Conservation (phyloP, 768 basidiomycete species). For the Amylocystis lapponica region DNA sequence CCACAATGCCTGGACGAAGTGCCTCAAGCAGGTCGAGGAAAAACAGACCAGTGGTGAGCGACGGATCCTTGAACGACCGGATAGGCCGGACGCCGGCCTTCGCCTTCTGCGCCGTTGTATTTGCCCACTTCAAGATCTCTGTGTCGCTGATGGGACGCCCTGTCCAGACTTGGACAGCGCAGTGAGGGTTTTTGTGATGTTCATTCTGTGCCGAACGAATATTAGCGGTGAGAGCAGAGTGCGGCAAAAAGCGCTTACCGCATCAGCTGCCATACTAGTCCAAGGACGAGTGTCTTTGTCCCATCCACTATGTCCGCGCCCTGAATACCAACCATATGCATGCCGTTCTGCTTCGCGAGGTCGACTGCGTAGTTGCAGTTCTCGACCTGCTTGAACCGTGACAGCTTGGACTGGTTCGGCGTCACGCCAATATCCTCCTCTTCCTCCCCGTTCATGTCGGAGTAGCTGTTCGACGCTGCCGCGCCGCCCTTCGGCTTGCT, state of each 20-base stretch:
- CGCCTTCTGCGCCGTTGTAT: slow-evolving; percentile 73
- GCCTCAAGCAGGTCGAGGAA: slow-evolving; percentile 90
- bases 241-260: slow-evolving; percentile 47
- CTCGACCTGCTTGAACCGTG: slow-evolving; percentile 96
- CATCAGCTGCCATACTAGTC: slow-evolving; percentile 98
- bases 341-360: slow-evolving; percentile 84
- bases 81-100: slow-evolving; percentile 58
- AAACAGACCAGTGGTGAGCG: slow-evolving; percentile 84
- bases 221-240: neutral
- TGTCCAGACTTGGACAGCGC: slow-evolving; percentile 59
- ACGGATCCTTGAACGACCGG: slow-evolving; percentile 92
- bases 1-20: slow-evolving; percentile 91
- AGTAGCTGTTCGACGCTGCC: slow-evolving; percentile 25
- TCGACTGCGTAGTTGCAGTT: slow-evolving; percentile 97
- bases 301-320: slow-evolving; percentile 97
- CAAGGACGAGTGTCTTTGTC: slow-evolving; percentile 87
- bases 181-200: slow-evolving; percentile 85
- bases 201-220: slow-evolving; percentile 45
- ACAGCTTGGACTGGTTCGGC: slow-evolving; percentile 78
- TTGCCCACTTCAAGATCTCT: slow-evolving; percentile 96
- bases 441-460: slow-evolving; percentile 43
- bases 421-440: slow-evolving; percentile 82
- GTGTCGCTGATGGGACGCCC: slow-evolving; percentile 86
- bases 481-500: slow-evolving; percentile 81
- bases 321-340: slow-evolving; percentile 97